phyloP scores from a whole-genome alignment of 2,329 filamentous ascomycete species.

The Scorias spongiosa region DNA sequence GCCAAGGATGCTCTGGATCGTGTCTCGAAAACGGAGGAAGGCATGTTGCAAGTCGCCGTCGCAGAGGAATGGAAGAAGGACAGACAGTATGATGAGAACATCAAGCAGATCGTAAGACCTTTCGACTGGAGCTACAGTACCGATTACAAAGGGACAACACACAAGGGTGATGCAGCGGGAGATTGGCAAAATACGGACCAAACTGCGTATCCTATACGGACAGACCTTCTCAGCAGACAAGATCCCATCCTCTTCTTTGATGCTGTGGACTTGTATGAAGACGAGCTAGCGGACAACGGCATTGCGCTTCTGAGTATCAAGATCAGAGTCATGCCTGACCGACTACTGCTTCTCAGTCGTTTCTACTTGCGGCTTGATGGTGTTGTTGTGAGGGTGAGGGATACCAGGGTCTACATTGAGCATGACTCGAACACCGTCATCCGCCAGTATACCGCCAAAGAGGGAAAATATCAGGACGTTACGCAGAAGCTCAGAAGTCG shows the following conservation, averaged over 20 bases:
- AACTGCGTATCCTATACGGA: slow-evolving; percentile 50
- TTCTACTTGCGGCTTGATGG: slow-evolving; percentile 90
- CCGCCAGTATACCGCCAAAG: slow-evolving; percentile 78
- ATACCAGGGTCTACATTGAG: slow-evolving; percentile 85
- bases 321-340: slow-evolving; percentile 77
- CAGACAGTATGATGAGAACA: slow-evolving; percentile 62
- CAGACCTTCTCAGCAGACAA: slow-evolving; percentile 71
- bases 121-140: slow-evolving; percentile 99
- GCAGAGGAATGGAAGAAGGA: slow-evolving; percentile 73
- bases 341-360: slow-evolving; percentile 69
- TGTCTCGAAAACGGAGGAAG: slow-evolving; percentile 84
- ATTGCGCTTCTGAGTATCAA: slow-evolving; percentile 85
- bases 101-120: slow-evolving; percentile 85
- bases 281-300: slow-evolving; percentile 94
- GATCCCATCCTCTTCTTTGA: slow-evolving; percentile 96
- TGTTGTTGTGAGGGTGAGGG: slow-evolving; percentile 72
- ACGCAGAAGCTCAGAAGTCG: slow-evolving; percentile 40
- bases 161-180: slow-evolving; percentile 4
- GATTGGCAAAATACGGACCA: slow-evolving; percentile 13
- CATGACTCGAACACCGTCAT: slow-evolving; percentile 67
- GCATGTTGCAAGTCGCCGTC: slow-evolving; percentile 88
- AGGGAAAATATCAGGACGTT: slow-evolving; percentile 64
- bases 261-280: slow-evolving; percentile 90
- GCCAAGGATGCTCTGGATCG: slow-evolving; percentile 75
- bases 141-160: slow-evolving; percentile 60